Conservation (phyloP, 1,139 yeast genomes). For the Torulaspora pretoriensis region DNA sequence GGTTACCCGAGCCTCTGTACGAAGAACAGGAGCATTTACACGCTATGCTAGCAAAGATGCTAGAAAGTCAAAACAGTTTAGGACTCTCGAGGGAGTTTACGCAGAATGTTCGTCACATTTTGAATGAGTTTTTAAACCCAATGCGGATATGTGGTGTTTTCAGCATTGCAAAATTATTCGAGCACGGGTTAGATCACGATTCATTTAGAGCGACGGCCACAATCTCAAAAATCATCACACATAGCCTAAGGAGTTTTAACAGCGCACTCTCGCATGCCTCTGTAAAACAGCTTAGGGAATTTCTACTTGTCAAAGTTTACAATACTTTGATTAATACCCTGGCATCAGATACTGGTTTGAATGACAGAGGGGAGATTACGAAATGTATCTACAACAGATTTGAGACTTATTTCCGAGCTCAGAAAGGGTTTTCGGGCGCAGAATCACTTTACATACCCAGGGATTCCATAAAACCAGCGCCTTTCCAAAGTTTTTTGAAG, state of each 20-base stretch:
- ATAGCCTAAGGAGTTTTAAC: slow-evolving; percentile 5
- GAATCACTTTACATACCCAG: background rate
- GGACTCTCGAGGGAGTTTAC: slow-evolving; percentile 1
- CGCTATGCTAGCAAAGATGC: slow-evolving; percentile 9
- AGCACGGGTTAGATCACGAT: slow-evolving; percentile 56
- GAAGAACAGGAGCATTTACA: slow-evolving; percentile 30
- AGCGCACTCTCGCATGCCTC: slow-evolving; percentile 18
- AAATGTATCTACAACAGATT: background rate
- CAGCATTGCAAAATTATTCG: slow-evolving; percentile 26
- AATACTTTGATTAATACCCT: slow-evolving; percentile 64
- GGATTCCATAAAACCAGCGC: background rate
- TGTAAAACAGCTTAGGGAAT: slow-evolving; percentile 30
- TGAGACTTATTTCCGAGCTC: background rate
- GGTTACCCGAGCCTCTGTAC: slow-evolving; percentile 50
- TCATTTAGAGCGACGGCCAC: slow-evolving; percentile 42
- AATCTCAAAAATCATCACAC: slow-evolving; percentile 23
- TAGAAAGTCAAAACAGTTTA: slow-evolving; percentile 21
- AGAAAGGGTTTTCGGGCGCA: background rate
- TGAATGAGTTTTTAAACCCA: slow-evolving; percentile 1
- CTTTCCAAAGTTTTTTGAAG: background rate
- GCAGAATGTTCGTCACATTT: background rate
- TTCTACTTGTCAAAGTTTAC: slow-evolving; percentile 40
- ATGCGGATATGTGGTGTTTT: background rate
- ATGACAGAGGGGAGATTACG: slow-evolving; percentile 13
- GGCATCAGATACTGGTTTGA: slow-evolving; percentile 24